These are phyloP conservation scores for Penicillium sp. DNA, from an alignment of 2,329 filamentous ascomycete species.

Conservation along the genomic window DNA sequence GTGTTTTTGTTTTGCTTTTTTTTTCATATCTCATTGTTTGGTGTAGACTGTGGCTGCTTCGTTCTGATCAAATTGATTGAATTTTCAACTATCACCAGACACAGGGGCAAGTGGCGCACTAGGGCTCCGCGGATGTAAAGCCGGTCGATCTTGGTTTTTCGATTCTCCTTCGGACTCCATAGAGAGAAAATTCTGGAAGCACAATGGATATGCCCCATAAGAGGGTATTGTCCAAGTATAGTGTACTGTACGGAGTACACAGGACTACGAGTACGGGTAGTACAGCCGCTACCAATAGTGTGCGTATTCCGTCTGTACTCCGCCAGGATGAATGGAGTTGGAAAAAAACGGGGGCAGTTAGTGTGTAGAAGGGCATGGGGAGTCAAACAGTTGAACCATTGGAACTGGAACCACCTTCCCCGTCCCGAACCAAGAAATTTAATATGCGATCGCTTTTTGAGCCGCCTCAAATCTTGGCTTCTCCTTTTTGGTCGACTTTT, in stretches of 20 bases:
- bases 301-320: slow-evolving; percentile 7
- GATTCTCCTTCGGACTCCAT: slow-evolving; percentile 2
- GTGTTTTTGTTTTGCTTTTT: not conserved
- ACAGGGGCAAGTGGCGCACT: slow-evolving; percentile 10
- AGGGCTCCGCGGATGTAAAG: slow-evolving; percentile 25
- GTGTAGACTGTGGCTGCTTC: not conserved
- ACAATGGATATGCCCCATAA: slow-evolving; percentile 2
- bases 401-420: slow-evolving; percentile 6
- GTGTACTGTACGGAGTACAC: not conserved
- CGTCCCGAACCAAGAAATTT: slow-evolving; percentile 6
- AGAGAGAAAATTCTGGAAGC: slow-evolving; percentile 25
- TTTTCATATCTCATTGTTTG: slow-evolving; percentile 3
- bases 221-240: too few species aligned
- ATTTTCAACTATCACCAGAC: slow-evolving; percentile 1
- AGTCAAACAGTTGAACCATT: not conserved
- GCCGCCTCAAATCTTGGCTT: slow-evolving; percentile 6
- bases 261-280: not conserved
- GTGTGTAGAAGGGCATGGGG: not conserved
- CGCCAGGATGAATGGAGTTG: not conserved
- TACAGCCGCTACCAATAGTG: not conserved
- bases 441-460: slow-evolving; percentile 6
- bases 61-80: not conserved
- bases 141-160: slow-evolving; percentile 22
- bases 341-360: not conserved
- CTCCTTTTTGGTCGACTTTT: not conserved